A percentile compares a stretch with the other conserved stretches of the same genome.
These are phyloP conservation scores for Lolium rigidum DNA, from an alignment of 176 grass and related monocot genomes.

Conservation along the genomic window DNA sequence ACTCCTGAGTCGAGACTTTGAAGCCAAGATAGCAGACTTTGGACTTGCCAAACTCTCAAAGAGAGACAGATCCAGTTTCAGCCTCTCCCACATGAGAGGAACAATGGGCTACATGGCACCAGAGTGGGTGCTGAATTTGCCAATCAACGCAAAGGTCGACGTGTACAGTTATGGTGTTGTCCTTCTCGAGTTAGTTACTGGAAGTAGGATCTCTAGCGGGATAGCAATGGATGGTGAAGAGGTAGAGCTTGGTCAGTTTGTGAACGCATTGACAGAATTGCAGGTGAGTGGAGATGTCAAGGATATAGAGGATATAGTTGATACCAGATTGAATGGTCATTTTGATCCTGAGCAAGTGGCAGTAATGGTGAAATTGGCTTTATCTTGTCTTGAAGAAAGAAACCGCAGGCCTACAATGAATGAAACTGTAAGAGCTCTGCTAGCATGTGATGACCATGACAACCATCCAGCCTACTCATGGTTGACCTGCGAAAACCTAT, in stretches of 20 bases:
- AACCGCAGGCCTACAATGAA: constrained; percentile 67
- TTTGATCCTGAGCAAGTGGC: constrained; percentile 50
- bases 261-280: constrained; percentile 40
- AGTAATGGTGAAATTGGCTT: constrained; percentile 46
- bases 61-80: constrained; percentile 44
- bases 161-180: constrained; percentile 68
- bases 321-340: constrained; percentile 51
- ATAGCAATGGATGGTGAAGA: constrained; percentile 36
- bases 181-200: constrained; percentile 64
- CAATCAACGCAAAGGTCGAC: constrained; percentile 66
- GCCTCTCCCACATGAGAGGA: constrained; percentile 62
- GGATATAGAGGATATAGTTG: constrained; percentile 37
- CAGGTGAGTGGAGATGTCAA: constrained; percentile 42
- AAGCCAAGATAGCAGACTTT: constrained; percentile 80
- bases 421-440: constrained; percentile 53
- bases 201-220: constrained; percentile 52
- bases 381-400: constrained; percentile 62
- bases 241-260: constrained; percentile 35
- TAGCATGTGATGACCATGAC: constrained; percentile 55
- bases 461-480: constrained; percentile 55
- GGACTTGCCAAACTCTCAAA: constrained; percentile 72
- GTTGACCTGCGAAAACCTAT: constrained; percentile 30
- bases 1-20: constrained; percentile 68
- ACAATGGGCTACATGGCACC: constrained; percentile 81
- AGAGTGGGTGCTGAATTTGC: constrained; percentile 57